phyloP scores from a whole-genome alignment of 306 rosid species.

The Malus sylvestris region DNA sequence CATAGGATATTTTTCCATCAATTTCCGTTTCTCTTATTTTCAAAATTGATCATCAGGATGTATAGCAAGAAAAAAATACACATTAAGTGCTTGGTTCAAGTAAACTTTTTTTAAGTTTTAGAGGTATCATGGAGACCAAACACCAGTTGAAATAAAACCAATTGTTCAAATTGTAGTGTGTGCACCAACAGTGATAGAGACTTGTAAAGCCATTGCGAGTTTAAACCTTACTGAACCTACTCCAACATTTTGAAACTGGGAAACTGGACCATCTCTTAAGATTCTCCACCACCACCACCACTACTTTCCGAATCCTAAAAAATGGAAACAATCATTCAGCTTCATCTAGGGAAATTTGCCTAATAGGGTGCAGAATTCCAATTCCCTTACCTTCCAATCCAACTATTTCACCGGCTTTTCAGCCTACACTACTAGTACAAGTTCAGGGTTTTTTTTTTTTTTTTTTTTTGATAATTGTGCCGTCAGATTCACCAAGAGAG shows the following conservation, averaged over 20 bases:
- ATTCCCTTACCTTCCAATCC: background rate
- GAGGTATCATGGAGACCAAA: background rate
- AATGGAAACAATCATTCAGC: background rate
- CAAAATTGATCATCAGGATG: background rate
- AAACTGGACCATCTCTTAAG: background rate
- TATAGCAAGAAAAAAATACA: background rate
- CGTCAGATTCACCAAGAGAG: background rate
- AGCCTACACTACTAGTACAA: background rate
- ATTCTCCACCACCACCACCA: background rate
- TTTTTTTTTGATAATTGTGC: background rate
- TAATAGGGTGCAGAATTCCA: background rate
- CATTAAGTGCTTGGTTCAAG: background rate
- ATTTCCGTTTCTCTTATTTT: background rate
- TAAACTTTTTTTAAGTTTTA: background rate
- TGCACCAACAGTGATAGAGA: background rate
- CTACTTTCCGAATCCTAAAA: background rate
- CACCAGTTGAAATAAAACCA: background rate
- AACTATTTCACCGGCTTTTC: background rate
- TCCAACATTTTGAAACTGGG: background rate
- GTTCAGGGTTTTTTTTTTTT: background rate
- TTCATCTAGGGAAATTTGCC: background rate
- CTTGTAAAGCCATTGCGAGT: background rate
- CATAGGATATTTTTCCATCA: background rate
- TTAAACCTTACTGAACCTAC: background rate
- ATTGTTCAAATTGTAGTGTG: no score